phyloP scores from a whole-genome alignment of 2,329 filamentous ascomycete genomes.

The Colletotrichum plurivorum region DNA sequence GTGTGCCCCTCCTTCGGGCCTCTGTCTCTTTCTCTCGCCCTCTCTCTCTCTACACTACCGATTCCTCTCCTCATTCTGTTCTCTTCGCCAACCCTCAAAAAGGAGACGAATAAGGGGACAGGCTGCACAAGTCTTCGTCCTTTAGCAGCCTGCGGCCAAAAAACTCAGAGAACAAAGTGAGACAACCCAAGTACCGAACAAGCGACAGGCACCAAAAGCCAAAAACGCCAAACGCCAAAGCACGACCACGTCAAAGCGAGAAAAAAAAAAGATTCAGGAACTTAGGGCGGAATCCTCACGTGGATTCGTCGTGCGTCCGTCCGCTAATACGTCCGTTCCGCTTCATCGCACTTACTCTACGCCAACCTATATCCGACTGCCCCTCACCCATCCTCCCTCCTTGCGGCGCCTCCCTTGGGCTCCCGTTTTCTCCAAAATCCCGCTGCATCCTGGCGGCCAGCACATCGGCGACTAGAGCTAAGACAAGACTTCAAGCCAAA shows the following conservation, averaged over 20 bases:
- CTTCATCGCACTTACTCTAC: constrained; percentile 25
- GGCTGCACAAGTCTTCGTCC: constrained; percentile 7
- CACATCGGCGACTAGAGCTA: constrained; percentile 4
- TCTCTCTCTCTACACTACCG: constrained; percentile 39
- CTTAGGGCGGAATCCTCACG: constrained; percentile 36
- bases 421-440: constrained; percentile 5
- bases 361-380: constrained; percentile 19
- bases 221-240: constrained; percentile 36
- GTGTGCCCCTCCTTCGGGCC: neutral
- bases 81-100: neutral
- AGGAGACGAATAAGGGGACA: constrained; percentile 10
- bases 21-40: neutral
- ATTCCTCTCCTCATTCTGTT: constrained; percentile 37
- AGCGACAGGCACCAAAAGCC: constrained; percentile 11
- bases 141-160: constrained; percentile 6
- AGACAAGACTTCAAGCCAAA: neutral
- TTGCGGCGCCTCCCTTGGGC: constrained; percentile 13
- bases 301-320: constrained; percentile 30
- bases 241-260: constrained; percentile 27
- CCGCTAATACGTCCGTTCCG: constrained; percentile 29
- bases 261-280: constrained; percentile 3
- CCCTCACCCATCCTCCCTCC: neutral
- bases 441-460: neutral
- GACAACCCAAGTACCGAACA: constrained; percentile 28
- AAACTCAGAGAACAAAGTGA: constrained; percentile 39